Percentiles rank a stretch among this genome's conserved stretches.
Conservation (phyloP, 2,329 filamentous ascomycete species). For the Cordyceps javanica region DNA sequence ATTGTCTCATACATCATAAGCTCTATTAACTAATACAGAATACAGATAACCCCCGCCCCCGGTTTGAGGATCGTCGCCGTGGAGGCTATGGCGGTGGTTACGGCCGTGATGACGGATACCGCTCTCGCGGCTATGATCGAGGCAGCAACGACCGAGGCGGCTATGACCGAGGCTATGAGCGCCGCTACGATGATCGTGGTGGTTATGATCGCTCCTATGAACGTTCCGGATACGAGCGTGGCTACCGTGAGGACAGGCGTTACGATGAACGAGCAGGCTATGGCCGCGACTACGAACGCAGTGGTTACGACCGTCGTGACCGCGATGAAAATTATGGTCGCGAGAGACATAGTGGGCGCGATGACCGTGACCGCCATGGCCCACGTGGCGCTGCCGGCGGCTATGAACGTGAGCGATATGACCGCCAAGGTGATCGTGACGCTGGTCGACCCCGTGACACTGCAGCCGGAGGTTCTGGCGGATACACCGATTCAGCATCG, state of each 20-base stretch:
- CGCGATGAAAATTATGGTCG: slow-evolving; percentile 33
- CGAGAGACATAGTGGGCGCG: slow-evolving; percentile 36
- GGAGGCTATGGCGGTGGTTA: slow-evolving; percentile 51
- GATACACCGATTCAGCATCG: slow-evolving; percentile 35
- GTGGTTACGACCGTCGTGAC: slow-evolving; percentile 34
- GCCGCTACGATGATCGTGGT: slow-evolving; percentile 24
- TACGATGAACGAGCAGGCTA: slow-evolving; percentile 27
- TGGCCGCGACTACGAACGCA: slow-evolving; percentile 52
- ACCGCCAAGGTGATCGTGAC: slow-evolving; percentile 39
- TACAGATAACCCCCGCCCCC: slow-evolving; percentile 31
- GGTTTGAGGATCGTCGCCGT: slow-evolving; percentile 58
- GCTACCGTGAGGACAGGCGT: slow-evolving; percentile 28
- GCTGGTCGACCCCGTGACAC: slow-evolving; percentile 34
- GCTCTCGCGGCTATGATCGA: slow-evolving; percentile 33
- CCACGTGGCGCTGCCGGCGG: slow-evolving; percentile 33
- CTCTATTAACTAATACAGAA: slow-evolving; percentile 1
- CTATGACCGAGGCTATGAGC: slow-evolving; percentile 36
- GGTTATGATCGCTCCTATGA: slow-evolving; percentile 34
- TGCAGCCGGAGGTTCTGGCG: slow-evolving; percentile 28
- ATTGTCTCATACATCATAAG: neutral
- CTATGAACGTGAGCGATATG: slow-evolving; percentile 44
- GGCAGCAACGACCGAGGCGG: slow-evolving; percentile 33
- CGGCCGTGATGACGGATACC: slow-evolving; percentile 50
- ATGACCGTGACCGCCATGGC: slow-evolving; percentile 40
- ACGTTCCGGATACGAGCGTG: slow-evolving; percentile 26